Conservation (phyloP, 2,329 filamentous ascomycete genomes). For the Monosporascus ibericus region DNA sequence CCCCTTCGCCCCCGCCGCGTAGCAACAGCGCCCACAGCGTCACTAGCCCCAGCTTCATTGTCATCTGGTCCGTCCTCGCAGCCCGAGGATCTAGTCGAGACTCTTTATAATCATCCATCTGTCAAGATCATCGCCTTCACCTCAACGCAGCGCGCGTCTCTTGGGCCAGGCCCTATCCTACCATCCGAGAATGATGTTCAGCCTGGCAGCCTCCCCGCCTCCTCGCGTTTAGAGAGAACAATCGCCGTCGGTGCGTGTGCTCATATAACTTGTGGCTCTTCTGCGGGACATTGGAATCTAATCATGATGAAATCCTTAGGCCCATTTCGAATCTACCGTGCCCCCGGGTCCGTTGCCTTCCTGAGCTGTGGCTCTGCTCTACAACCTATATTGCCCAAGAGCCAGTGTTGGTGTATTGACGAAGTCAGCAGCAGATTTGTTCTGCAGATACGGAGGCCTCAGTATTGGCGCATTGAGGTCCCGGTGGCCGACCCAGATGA, state of each 20-base stretch:
- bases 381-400: constrained; percentile 81
- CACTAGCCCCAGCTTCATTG: neutral
- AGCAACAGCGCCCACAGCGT: neutral
- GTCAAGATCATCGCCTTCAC: constrained; percentile 61
- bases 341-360: constrained; percentile 81
- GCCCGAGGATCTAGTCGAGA: constrained; percentile 48
- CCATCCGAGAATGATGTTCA: constrained; percentile 21
- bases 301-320: constrained; percentile 37
- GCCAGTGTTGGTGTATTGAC: constrained; percentile 91
- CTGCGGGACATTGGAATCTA: neutral
- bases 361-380: constrained; percentile 78
- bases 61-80: constrained; percentile 7
- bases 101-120: constrained; percentile 66
- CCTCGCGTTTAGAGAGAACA: constrained; percentile 39
- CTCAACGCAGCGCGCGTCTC: constrained; percentile 17
- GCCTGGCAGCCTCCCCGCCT: constrained; percentile 23
- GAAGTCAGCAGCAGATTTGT: constrained; percentile 75
- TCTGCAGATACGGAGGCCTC: constrained; percentile 74
- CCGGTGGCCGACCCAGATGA: constrained; percentile 61
- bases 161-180: constrained; percentile 28
- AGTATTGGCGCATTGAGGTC: constrained; percentile 87
- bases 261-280: neutral
- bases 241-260: constrained; percentile 63
- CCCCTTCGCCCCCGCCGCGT: neutral
- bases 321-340: constrained; percentile 75